Evolutionary conservation across 208 protist genomes (phyloP).

Genomic region (Crithidia expoeki): DNA sequence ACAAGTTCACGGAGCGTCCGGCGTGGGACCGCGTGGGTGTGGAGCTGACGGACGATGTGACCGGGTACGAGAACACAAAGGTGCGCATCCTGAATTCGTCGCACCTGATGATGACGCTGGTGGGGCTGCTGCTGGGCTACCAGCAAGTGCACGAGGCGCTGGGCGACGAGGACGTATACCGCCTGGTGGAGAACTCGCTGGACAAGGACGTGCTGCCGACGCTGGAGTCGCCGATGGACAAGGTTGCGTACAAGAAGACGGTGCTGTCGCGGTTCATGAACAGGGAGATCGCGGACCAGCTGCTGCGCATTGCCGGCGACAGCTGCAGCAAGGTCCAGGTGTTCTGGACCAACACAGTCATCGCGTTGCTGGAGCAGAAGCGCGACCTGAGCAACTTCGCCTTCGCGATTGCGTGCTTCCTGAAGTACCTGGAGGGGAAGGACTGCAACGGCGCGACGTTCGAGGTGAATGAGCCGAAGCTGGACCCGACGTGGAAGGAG

Average conservation of each 20-base stretch:
- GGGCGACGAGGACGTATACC: slow-evolving; percentile 31
- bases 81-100: slow-evolving; percentile 50
- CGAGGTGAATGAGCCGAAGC: slow-evolving; percentile 40
- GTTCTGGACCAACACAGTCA: slow-evolving; percentile 43
- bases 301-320: slow-evolving; percentile 44
- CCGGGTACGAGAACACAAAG: slow-evolving; percentile 45
- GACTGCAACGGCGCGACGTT: slow-evolving; percentile 35
- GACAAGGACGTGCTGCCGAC: slow-evolving; percentile 37
- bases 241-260: slow-evolving; percentile 41
- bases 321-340: slow-evolving; percentile 51
- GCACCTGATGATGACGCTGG: slow-evolving; percentile 44
- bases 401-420: slow-evolving; percentile 36
- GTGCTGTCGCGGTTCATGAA: slow-evolving; percentile 42
- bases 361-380: slow-evolving; percentile 17
- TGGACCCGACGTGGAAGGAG: slow-evolving; percentile 27
- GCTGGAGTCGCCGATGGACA: slow-evolving; percentile 42
- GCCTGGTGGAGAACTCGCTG: slow-evolving; percentile 26
- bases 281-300: slow-evolving; percentile 40
- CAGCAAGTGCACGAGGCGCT: slow-evolving; percentile 39
- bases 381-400: slow-evolving; percentile 37
- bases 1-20: slow-evolving; percentile 40
- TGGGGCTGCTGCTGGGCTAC: slow-evolving; percentile 41
- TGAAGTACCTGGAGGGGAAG: slow-evolving; percentile 41
- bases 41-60: slow-evolving; percentile 37
- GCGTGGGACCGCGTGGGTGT: slow-evolving; percentile 41